Percentiles rank a stretch among this genome's conserved stretches.
Conservation (phyloP, 208 protist species). For the Trichomonas vaginalis region DNA sequence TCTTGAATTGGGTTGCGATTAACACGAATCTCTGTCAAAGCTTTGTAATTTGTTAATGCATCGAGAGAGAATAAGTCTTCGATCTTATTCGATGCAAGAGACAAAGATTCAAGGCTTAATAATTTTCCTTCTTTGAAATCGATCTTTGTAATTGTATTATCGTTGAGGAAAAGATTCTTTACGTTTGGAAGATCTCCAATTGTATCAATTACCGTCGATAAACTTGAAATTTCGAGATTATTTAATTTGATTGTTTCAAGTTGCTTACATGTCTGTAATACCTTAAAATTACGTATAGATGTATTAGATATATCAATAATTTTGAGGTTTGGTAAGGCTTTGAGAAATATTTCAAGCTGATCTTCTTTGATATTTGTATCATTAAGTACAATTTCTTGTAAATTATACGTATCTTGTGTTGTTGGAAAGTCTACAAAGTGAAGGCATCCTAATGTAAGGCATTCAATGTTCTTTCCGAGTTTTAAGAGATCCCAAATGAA, state of each 20-base stretch:
- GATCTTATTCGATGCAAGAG: not conserved
- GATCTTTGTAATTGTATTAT: not conserved
- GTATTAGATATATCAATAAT: not conserved
- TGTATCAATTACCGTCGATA: not conserved
- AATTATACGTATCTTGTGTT: not conserved
- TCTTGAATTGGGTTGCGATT: not conserved
- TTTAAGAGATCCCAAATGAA: constrained; percentile 1
- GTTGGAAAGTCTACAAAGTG: not conserved
- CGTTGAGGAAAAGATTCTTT: not conserved
- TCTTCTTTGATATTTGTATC: not conserved
- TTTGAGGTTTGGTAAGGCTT: not conserved
- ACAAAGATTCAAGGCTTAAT: not conserved
- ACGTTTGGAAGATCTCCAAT: not conserved
- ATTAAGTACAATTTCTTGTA: not conserved
- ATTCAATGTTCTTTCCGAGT: not conserved
- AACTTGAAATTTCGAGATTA: not conserved
- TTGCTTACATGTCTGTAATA: not conserved
- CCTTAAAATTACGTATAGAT: not conserved
- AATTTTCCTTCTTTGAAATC: not conserved
- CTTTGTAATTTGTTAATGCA: not conserved
- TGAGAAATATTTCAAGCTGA: not conserved
- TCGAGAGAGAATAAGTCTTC: not conserved
- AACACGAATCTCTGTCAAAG: not conserved
- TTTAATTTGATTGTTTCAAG: not conserved
- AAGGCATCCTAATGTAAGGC: not conserved